phyloP scores from a whole-genome alignment of 192 early-diverging fungal genomes.

The Umbelopsis isabellina region DNA sequence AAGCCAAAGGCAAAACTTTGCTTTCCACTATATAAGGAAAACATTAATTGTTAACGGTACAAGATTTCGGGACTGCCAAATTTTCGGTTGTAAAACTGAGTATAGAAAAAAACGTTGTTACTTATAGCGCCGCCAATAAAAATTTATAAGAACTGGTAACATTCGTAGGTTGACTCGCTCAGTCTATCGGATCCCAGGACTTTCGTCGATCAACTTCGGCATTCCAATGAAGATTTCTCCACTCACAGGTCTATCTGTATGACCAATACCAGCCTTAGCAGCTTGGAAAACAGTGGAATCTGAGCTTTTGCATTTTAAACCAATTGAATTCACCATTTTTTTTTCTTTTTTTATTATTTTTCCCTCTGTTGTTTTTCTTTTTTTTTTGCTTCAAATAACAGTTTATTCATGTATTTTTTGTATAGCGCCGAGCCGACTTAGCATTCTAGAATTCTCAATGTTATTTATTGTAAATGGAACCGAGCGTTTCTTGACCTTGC shows the following conservation, averaged over 20 bases:
- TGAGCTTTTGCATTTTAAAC: slow-evolving; percentile 4
- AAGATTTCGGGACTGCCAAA: too few species aligned
- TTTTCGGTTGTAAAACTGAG: too few species aligned
- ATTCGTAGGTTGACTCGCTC: not conserved
- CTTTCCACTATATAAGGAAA: too few species aligned
- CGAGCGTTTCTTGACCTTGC: too few species aligned
- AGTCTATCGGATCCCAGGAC: not conserved
- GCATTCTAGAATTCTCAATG: too few species aligned
- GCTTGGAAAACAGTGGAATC: slow-evolving; percentile 21
- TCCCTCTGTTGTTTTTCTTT: not conserved
- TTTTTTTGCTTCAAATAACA: too few species aligned
- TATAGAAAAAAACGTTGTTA: not conserved
- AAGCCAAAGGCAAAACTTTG: not conserved
- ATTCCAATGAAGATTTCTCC: slow-evolving; percentile 16
- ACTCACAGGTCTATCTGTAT: slow-evolving; percentile 15
- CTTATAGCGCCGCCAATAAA: not conserved
- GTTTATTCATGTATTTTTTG: too few species aligned
- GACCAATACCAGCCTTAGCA: slow-evolving; percentile 4
- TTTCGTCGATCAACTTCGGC: slow-evolving; percentile 13
- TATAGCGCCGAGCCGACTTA: too few species aligned
- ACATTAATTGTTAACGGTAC: too few species aligned
- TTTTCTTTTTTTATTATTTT: too few species aligned
- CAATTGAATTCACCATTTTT: too few species aligned
- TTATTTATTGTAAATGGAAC: too few species aligned
- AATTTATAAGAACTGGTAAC: not conserved